A percentile compares a stretch with the other conserved stretches of the same genome.
phyloP scores from a whole-genome alignment of 352 stramenopile species.

The Globisporangium ultimum region DNA sequence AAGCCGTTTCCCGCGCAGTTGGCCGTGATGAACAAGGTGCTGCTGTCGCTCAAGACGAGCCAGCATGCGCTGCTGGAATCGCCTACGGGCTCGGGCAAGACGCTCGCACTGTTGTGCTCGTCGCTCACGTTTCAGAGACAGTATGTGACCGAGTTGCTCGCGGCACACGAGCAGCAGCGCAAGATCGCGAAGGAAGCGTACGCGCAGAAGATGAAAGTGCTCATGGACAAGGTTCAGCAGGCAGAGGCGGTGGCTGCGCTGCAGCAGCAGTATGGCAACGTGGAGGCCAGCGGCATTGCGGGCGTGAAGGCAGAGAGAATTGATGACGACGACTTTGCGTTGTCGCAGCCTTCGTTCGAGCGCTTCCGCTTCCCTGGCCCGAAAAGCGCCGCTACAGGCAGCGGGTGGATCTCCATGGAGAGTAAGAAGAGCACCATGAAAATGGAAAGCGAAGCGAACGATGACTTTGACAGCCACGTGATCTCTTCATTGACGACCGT shows the following conservation, averaged over 20 bases:
- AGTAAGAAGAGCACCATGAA: slow-evolving; percentile 28
- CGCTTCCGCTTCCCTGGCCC: slow-evolving; percentile 24
- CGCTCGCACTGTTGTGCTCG: slow-evolving; percentile 79
- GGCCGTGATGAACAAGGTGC: slow-evolving; percentile 85
- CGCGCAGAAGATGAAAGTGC: slow-evolving; percentile 5
- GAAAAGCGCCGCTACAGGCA: slow-evolving; percentile 9
- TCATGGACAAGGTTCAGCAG: slow-evolving; percentile 9
- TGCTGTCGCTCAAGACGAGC: slow-evolving; percentile 70
- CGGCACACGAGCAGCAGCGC: slow-evolving; percentile 20
- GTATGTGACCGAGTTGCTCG: slow-evolving; percentile 37
- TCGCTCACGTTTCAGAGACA: slow-evolving; percentile 77
- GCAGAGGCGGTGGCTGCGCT: neutral
- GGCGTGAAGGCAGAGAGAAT: slow-evolving; percentile 12
- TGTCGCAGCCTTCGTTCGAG: slow-evolving; percentile 39
- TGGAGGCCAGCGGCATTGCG: neutral
- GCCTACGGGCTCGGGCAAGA: slow-evolving; percentile 83
- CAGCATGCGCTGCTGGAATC: slow-evolving; percentile 86
- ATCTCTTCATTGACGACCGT: neutral
- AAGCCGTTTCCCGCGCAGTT: slow-evolving; percentile 82
- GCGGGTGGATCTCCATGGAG: slow-evolving; percentile 47
- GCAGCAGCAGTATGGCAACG: neutral
- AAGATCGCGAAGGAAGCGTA: slow-evolving; percentile 6
- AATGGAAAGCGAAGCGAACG: neutral
- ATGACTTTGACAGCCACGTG: slow-evolving; percentile 9
- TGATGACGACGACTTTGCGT: slow-evolving; percentile 41